Evolutionary conservation across 1,284 basidiomycete species (phyloP).

Genomic region (Ceratobasidium sp.): DNA sequence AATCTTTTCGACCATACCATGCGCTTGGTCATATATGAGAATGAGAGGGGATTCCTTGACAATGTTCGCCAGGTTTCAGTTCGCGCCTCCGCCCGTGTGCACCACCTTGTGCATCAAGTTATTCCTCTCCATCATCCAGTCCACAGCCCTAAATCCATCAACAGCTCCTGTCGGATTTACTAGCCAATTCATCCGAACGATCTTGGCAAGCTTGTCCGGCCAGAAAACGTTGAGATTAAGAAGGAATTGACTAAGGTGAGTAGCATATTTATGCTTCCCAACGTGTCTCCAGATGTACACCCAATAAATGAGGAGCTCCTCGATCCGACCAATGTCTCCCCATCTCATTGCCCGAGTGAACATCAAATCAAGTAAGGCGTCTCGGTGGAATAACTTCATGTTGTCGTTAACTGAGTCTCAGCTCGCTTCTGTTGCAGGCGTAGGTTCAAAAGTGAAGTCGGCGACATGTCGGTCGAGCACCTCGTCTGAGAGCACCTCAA

Average conservation of each 20-base stretch:
- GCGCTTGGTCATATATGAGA: background rate
- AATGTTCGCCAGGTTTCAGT: background rate
- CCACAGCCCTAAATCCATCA: slow-evolving; percentile 48
- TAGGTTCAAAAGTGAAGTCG: slow-evolving; percentile 6
- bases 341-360: slow-evolving; percentile 51
- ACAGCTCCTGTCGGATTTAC: slow-evolving; percentile 50
- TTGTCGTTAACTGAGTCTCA: slow-evolving; percentile 53
- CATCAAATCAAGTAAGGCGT: slow-evolving; percentile 53
- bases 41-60: slow-evolving; percentile 16
- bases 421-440: slow-evolving; percentile 31
- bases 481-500: slow-evolving; percentile 45
- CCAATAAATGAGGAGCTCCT: slow-evolving; percentile 51
- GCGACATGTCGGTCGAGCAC: slow-evolving; percentile 47
- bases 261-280: slow-evolving; percentile 54
- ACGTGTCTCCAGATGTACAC: slow-evolving; percentile 49
- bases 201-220: slow-evolving; percentile 25
- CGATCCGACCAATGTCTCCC: slow-evolving; percentile 54
- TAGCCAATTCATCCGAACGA: slow-evolving; percentile 48
- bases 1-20: slow-evolving; percentile 10
- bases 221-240: slow-evolving; percentile 10
- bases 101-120: slow-evolving; percentile 49
- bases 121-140: slow-evolving; percentile 51
- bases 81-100: background rate
- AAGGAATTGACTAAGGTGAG: slow-evolving; percentile 45
- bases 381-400: slow-evolving; percentile 47